Base-by-base conservation (phyloP, 148 eudicot species). In the Beta vulgaris region DNA sequence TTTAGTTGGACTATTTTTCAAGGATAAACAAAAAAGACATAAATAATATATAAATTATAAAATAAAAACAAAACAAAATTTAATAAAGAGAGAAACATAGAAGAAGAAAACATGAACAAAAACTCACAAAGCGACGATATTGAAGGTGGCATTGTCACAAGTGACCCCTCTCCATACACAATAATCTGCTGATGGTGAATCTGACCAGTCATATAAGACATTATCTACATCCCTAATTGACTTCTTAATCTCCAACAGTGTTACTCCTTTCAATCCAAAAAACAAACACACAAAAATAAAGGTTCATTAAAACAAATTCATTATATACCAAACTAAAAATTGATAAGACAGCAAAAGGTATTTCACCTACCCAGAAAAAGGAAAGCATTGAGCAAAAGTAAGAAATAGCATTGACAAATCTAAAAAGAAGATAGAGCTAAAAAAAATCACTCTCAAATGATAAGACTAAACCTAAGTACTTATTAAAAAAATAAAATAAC, bases 121-220 rank as follows among this genome's bases (percentile, higher is more conserved):
- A 55, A 76, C 93, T 86, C 76, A 96, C 99, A 96, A 88, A 21
- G 97, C 88, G 77, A 84, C 73, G 23, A 92, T 78, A 82, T 81
- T 86, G 90, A 91, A 96, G 85, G 99, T 92, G 75, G 68, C 81
- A 86, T 92, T 96, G 53, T 92, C 98, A 84, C 99, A 96, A 0
- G 87, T 78, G 64, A 96, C 85, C 36, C 99, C 99, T 84, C 98
- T 88, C 99, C 99, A 96, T 23, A 78, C 79, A 85, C 99, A 96
- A 76, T 79, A 92, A 54, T 96, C 99, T 57, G 99, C 80, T 77
- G 94, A 83, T 36, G 94, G 87, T 75, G 97, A 89, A 79, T 82
- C 87, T 61, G 98, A 87, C 99, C 99, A 96, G 86, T 96, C 99
- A 88, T 91, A 92, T 59, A 96, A 71, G 65, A 92, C 94, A 88